These are phyloP conservation scores for Medicago ruthenica DNA, from an alignment of 306 rosid genomes.

Conservation along the genomic window DNA sequence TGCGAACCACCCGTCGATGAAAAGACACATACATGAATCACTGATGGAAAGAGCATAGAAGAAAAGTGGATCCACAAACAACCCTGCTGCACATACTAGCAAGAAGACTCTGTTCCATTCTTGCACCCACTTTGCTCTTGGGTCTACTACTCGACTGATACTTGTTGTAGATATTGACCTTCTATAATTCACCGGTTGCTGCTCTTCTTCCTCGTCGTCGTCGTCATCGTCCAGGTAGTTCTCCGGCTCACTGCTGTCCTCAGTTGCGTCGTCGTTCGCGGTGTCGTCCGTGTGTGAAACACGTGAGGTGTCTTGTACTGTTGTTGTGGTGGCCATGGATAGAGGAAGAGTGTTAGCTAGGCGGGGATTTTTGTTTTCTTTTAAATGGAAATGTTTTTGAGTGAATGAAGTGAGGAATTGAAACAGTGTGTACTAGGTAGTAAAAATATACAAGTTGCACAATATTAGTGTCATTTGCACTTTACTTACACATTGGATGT, in stretches of 20 bases:
- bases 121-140: slow-evolving; percentile 72
- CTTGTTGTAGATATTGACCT: not conserved
- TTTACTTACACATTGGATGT: too few relatives aligned
- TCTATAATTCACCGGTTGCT: not conserved
- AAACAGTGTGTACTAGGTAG: not conserved
- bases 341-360: not conserved
- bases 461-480: not conserved
- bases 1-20: slow-evolving; percentile 89
- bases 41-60: slow-evolving; percentile 80
- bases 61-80: slow-evolving; percentile 85
- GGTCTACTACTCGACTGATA: slow-evolving; percentile 58
- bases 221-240: not conserved
- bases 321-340: slow-evolving; percentile 51
- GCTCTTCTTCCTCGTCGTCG: not conserved
- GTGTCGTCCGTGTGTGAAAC: slow-evolving; percentile 42
- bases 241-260: not conserved
- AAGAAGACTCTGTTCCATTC: slow-evolving; percentile 90
- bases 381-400: not conserved
- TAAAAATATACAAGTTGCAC: not conserved
- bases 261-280: not conserved
- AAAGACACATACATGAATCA: slow-evolving; percentile 72
- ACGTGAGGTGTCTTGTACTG: slow-evolving; percentile 45
- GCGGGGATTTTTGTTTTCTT: not conserved
- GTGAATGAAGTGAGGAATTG: not conserved
- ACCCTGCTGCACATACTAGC: slow-evolving; percentile 73